Percentiles rank a stretch among this genome's conserved stretches.
Evolutionary conservation across 1,284 basidiomycete genomes (phyloP).

Genomic region (Psilocybe mexicana): DNA sequence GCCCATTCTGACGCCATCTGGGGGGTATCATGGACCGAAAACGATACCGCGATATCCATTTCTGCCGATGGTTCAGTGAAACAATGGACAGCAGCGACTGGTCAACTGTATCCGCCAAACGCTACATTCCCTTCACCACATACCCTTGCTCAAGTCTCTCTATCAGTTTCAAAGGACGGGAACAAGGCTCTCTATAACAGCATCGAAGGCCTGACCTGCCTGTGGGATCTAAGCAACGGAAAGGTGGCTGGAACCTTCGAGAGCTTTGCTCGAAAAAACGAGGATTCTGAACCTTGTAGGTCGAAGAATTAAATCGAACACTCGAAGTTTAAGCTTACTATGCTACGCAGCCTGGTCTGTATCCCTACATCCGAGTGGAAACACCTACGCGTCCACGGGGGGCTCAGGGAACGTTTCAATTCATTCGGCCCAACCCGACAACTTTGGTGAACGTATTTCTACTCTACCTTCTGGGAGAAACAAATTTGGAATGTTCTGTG

Average conservation of each 20-base stretch:
- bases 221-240: constrained; percentile 69
- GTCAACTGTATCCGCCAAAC: constrained; percentile 60
- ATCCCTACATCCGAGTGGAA: constrained; percentile 71
- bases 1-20: constrained; percentile 85
- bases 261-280: constrained; percentile 62
- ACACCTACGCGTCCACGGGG: constrained; percentile 78
- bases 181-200: constrained; percentile 71
- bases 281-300: constrained; percentile 70
- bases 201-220: constrained; percentile 74
- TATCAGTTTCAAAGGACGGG: constrained; percentile 69
- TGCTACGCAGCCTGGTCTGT: constrained; percentile 69
- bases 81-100: constrained; percentile 66
- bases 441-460: constrained; percentile 61
- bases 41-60: constrained; percentile 65
- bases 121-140: constrained; percentile 55
- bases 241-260: constrained; percentile 64
- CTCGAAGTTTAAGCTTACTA: constrained; percentile 18
- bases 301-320: constrained; percentile 20
- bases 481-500: constrained; percentile 81
- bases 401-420: constrained; percentile 72
- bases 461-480: constrained; percentile 67
- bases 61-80: constrained; percentile 77
- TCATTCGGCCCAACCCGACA: constrained; percentile 57
- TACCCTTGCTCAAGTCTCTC: constrained; percentile 66
- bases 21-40: constrained; percentile 74